phyloP scores from a whole-genome alignment of 192 early-diverging fungal genomes.

The Coemansia sp. region DNA sequence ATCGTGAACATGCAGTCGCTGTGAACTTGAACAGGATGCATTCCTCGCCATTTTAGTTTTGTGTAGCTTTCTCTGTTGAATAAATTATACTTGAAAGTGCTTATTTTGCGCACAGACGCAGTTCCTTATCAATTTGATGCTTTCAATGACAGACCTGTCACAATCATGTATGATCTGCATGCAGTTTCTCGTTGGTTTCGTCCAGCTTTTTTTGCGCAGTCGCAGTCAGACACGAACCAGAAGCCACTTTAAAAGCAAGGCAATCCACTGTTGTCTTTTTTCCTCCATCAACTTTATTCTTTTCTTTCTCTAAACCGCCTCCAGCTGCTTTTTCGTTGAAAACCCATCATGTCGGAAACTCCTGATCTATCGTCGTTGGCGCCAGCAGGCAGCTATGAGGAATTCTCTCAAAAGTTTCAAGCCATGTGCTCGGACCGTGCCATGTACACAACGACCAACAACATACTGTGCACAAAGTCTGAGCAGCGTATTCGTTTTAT shows the following conservation, averaged over 20 bases:
- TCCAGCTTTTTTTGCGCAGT: background rate
- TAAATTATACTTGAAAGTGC: no score
- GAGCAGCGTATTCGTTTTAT: slow-evolving; percentile 36
- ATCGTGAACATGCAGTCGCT: no score
- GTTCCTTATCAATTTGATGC: slow-evolving; percentile 43
- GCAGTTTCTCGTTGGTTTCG: background rate
- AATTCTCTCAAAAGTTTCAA: slow-evolving; percentile 7
- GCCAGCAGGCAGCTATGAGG: slow-evolving; percentile 2
- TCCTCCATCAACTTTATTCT: background rate
- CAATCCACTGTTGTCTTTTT: background rate
- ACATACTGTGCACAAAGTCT: slow-evolving; percentile 18
- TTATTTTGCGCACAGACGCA: background rate
- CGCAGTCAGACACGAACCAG: background rate
- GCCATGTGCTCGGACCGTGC: background rate
- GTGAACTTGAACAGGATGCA: no score
- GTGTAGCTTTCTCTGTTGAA: no score
- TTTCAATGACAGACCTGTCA: background rate
- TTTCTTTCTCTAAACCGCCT: background rate
- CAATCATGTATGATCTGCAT: background rate
- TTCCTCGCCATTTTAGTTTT: no score
- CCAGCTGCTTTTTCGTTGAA: background rate
- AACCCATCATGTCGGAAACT: background rate
- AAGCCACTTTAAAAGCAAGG: background rate
- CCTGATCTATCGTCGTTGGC: no score
- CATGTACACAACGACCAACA: slow-evolving; percentile 3